phyloP scores from a whole-genome alignment of 768 basidiomycete species.

The Agrocybe chaxingu region DNA sequence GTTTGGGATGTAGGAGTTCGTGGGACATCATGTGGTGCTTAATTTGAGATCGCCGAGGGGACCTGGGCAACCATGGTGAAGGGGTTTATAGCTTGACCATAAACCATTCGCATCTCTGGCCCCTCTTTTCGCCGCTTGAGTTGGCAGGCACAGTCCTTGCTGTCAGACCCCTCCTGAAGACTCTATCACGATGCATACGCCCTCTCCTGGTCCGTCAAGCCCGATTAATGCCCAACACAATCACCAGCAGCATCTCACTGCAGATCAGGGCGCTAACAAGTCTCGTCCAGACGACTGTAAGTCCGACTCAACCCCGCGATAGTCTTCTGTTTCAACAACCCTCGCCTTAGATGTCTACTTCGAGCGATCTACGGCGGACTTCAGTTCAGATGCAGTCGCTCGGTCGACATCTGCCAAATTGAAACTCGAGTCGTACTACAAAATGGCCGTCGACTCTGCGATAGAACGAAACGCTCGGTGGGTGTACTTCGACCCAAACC shows the following conservation, averaged over 20 bases:
- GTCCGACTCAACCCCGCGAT: conserved; percentile 10
- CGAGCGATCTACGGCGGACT: conserved; percentile 77
- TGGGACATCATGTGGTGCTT: conserved; percentile 14
- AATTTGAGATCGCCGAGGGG: conserved; percentile 12
- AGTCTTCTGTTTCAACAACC: conserved; percentile 4
- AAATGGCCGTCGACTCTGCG: conserved; percentile 94
- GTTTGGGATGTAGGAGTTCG: conserved; percentile 4
- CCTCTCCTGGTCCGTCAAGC: conserved; percentile 35
- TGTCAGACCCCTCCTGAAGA: conserved; percentile 6
- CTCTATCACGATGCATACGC: conserved; percentile 30
- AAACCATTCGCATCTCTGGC: conserved; percentile 13
- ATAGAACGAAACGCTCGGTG: conserved; percentile 95
- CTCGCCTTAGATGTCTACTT: conserved; percentile 84
- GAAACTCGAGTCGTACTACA: conserved; percentile 97
- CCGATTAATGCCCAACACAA: conserved; percentile 24
- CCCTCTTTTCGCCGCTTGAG: conserved; percentile 9
- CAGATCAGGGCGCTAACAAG: conserved; percentile 34
- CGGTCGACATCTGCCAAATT: conserved; percentile 92
- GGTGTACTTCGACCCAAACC: background rate
- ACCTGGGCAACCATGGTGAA: conserved; percentile 29
- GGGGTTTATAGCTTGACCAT: conserved; percentile 17
- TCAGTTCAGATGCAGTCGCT: conserved; percentile 84
- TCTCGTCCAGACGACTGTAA: conserved; percentile 44
- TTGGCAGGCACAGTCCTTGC: background rate
- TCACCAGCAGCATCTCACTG: conserved; percentile 30